A percentile compares a stretch with the other conserved stretches of the same genome.
These are phyloP conservation scores for Clarireedia monteithiana DNA, from an alignment of 2,329 filamentous ascomycete genomes.

Conservation along the genomic window DNA sequence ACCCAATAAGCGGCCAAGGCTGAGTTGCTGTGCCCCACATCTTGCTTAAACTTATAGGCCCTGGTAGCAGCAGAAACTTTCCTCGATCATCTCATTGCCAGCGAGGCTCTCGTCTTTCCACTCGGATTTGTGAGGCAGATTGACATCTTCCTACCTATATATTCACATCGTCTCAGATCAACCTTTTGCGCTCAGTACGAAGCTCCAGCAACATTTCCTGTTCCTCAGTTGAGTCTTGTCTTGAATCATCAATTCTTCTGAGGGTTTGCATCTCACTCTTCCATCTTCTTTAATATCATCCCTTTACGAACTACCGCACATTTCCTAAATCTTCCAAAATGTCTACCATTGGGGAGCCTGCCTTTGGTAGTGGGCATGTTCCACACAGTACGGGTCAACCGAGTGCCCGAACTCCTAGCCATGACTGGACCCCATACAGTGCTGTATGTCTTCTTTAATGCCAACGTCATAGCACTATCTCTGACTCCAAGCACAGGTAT, in stretches of 20 bases:
- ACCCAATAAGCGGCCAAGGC: slow-evolving; percentile 14
- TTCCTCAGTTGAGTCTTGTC: neutral
- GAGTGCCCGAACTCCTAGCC: slow-evolving; percentile 4
- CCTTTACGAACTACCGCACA: neutral
- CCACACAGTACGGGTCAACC: slow-evolving; percentile 1
- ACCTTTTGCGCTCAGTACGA: slow-evolving; percentile 4
- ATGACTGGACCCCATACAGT: slow-evolving; percentile 20
- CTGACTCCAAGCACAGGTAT: slow-evolving; percentile 20
- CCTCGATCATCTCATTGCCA: slow-evolving; percentile 7
- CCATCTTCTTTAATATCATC: neutral
- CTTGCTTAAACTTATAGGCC: slow-evolving; percentile 19
- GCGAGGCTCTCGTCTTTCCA: slow-evolving; percentile 14
- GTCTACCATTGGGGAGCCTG: slow-evolving; percentile 6
- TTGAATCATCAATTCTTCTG: neutral
- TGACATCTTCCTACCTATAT: slow-evolving; percentile 10
- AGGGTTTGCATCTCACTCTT: neutral
- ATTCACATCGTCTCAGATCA: slow-evolving; percentile 11
- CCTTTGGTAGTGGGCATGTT: slow-evolving; percentile 2
- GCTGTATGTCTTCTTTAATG: slow-evolving; percentile 17
- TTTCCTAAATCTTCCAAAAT: slow-evolving; percentile 7
- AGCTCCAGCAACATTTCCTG: neutral
- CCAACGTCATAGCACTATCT: neutral
- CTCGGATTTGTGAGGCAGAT: slow-evolving; percentile 9
- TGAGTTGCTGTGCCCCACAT: slow-evolving; percentile 19
- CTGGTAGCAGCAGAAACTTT: slow-evolving; percentile 11